Percentiles rank a stretch among this genome's conserved stretches.
Conservation (phyloP, 129 eudicot species). For the Saposhnikovia divaricata region DNA sequence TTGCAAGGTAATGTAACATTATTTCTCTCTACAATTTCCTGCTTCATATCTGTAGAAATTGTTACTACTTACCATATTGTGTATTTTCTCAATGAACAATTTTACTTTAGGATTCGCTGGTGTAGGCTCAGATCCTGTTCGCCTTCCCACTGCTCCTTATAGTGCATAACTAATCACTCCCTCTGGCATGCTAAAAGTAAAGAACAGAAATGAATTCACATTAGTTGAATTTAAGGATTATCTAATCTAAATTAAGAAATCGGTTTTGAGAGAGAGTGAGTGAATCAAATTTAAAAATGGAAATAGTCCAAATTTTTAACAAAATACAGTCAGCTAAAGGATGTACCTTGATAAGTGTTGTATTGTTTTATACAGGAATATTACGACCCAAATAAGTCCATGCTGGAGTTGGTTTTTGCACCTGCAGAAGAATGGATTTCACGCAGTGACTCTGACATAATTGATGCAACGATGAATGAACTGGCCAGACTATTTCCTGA, state of each 20-base stretch:
- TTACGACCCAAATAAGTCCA: slow-evolving; percentile 74
- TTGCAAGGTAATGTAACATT: slow-evolving; percentile 58
- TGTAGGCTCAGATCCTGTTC: no score
- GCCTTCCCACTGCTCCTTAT: no score
- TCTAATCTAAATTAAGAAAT: background rate
- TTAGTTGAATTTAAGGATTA: background rate
- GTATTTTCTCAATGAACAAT: background rate
- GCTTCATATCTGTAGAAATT: background rate
- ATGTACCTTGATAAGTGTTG: background rate
- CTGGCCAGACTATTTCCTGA: slow-evolving; percentile 95
- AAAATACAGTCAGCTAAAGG: background rate
- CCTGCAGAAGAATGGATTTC: slow-evolving; percentile 99
- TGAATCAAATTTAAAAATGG: background rate
- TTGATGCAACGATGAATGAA: slow-evolving; percentile 93
- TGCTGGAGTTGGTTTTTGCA: slow-evolving; percentile 97
- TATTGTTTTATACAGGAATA: slow-evolving; percentile 63
- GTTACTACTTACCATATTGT: background rate
- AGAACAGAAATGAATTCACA: background rate
- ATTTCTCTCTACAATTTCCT: background rate
- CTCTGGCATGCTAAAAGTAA: background rate
- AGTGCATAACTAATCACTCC: background rate
- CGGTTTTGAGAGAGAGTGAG: background rate
- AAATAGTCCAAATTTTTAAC: background rate
- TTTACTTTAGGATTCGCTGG: no score
- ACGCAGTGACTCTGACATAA: slow-evolving; percentile 74